These are phyloP conservation scores for Turritis glabra DNA, from an alignment of 345 rosid genomes.

Conservation along the genomic window DNA sequence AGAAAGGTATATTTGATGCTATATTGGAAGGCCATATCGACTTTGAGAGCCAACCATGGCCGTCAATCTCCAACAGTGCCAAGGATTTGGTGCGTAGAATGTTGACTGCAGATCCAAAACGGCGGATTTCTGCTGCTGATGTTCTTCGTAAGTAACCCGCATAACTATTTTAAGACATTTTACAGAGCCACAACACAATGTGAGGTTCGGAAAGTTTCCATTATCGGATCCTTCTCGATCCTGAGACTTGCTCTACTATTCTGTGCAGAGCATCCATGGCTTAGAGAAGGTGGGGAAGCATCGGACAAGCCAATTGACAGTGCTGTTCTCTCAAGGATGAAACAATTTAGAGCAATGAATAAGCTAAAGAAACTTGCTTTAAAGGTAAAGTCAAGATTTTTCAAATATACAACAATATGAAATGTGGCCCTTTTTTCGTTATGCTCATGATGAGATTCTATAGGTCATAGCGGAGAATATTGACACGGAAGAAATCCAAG, in stretches of 20 bases:
- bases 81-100: conserved; percentile 80
- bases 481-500: conserved; percentile 77
- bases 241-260: conserved; percentile 7
- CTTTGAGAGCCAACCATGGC: conserved; percentile 87
- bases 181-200: not conserved
- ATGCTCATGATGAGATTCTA: conserved; percentile 4
- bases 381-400: conserved; percentile 50
- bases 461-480: conserved; percentile 91
- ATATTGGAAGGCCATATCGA: conserved; percentile 78
- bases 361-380: conserved; percentile 90
- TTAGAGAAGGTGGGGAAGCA: conserved; percentile 73
- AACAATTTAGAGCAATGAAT: conserved; percentile 96
- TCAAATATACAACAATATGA: not conserved
- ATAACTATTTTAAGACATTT: not conserved
- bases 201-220: not conserved
- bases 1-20: conserved; percentile 82
- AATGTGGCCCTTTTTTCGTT: not conserved
- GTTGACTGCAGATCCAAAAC: conserved; percentile 77
- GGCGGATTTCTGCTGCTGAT: conserved; percentile 75
- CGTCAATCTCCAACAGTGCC: conserved; percentile 80
- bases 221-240: not conserved
- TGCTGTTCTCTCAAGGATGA: conserved; percentile 93
- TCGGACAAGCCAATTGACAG: conserved; percentile 88
- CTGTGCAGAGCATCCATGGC: conserved; percentile 69
- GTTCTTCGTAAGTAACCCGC: conserved; percentile 62